Percentiles rank a stretch among this genome's conserved stretches.
Conservation (phyloP, 768 basidiomycete genomes). For the Candolleomyces eurysporus region DNA sequence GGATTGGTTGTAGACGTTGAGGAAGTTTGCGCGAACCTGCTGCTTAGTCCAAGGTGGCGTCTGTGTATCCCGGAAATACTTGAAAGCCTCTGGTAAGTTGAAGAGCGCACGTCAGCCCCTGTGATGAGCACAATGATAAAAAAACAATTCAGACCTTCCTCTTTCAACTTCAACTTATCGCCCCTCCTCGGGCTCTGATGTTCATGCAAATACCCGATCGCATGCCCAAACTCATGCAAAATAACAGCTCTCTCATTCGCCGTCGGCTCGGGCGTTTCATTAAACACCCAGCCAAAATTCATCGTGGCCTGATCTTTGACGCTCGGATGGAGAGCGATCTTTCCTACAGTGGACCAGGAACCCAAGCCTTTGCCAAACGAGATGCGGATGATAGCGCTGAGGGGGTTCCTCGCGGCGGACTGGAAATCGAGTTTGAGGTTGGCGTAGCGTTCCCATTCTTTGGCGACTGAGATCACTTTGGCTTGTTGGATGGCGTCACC, state of each 20-base stretch:
- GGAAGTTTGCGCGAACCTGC: slow-evolving; percentile 9
- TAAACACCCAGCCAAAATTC: slow-evolving; percentile 14
- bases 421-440: slow-evolving; percentile 11
- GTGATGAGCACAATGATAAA: no score
- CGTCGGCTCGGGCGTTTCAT: background rate
- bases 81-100: no score
- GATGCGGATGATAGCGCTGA: slow-evolving; percentile 9
- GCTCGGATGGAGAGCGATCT: background rate
- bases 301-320: slow-evolving; percentile 1
- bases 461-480: slow-evolving; percentile 13
- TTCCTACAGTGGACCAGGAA: slow-evolving; percentile 17
- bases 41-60: slow-evolving; percentile 2
- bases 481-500: slow-evolving; percentile 1
- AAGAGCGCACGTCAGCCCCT: no score
- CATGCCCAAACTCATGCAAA: slow-evolving; percentile 19
- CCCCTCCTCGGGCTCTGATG: slow-evolving; percentile 16
- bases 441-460: slow-evolving; percentile 16
- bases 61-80: no score
- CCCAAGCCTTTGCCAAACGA: slow-evolving; percentile 7
- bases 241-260: slow-evolving; percentile 13
- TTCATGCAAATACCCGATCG: slow-evolving; percentile 16
- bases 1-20: slow-evolving; percentile 10
- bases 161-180: slow-evolving; percentile 11
- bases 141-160: slow-evolving; percentile 3
- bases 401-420: background rate